Evolutionary conservation across 2,329 filamentous ascomycete genomes (phyloP).

Genomic region (Nigrograna mackinnonii): DNA sequence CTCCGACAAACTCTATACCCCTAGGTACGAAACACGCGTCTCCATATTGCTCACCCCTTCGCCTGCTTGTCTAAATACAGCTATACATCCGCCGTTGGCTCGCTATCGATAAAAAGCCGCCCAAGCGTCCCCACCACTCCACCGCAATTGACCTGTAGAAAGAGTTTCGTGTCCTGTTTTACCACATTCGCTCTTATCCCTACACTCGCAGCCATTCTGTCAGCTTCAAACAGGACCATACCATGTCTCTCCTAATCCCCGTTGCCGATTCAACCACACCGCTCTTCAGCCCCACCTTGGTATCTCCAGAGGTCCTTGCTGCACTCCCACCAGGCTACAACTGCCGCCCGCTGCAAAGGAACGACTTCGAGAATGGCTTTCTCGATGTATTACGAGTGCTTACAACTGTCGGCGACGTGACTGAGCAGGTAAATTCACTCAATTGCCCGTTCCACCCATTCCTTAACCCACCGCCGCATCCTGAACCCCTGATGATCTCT

Average conservation of each 20-base stretch:
- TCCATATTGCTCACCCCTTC: too few species aligned
- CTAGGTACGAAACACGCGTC: too few species aligned
- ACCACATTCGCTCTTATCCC: too few species aligned
- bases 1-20: too few species aligned
- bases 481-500: not conserved
- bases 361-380: slow-evolving; percentile 81
- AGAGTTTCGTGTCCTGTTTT: too few species aligned
- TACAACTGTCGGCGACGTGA: slow-evolving; percentile 89
- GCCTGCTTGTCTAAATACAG: too few species aligned
- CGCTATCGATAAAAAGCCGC: too few species aligned
- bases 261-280: slow-evolving; percentile 45
- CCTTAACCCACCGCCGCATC: not conserved
- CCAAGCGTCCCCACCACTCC: too few species aligned
- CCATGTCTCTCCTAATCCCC: slow-evolving; percentile 5
- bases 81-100: too few species aligned
- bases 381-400: slow-evolving; percentile 89
- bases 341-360: slow-evolving; percentile 76
- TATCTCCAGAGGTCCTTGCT: slow-evolving; percentile 74
- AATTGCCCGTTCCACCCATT: not conserved
- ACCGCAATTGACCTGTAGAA: too few species aligned
- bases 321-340: slow-evolving; percentile 80
- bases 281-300: slow-evolving; percentile 77
- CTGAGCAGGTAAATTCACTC: slow-evolving; percentile 55
- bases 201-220: too few species aligned
- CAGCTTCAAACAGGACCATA: too few species aligned